phyloP scores from a whole-genome alignment of 345 rosid genomes.

The Populus deltoides region DNA sequence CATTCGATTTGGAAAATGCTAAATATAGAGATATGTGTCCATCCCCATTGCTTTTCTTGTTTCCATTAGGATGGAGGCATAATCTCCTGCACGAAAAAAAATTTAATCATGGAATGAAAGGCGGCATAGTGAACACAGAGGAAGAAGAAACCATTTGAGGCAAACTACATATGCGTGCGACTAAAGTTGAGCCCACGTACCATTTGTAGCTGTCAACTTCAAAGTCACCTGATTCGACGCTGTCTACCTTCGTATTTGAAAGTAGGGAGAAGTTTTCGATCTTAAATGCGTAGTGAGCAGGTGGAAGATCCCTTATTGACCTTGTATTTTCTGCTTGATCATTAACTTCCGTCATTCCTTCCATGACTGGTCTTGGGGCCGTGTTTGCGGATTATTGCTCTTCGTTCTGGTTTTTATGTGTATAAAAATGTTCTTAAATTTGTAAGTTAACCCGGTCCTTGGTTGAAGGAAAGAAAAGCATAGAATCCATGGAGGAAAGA shows the following conservation, averaged over 20 bases:
- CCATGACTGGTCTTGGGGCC: background rate
- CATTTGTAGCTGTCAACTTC: constrained; percentile 3
- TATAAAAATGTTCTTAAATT: background rate
- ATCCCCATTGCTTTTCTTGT: background rate
- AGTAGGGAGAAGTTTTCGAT: constrained; percentile 7
- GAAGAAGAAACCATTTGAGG: background rate
- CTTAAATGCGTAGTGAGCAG: constrained; percentile 2
- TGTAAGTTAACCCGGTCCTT: background rate
- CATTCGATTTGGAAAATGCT: background rate
- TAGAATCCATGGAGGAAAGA: background rate
- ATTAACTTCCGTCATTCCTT: background rate
- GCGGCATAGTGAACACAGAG: background rate
- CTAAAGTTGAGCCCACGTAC: background rate
- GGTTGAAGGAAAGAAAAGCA: background rate
- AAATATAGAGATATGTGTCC: constrained; percentile 2
- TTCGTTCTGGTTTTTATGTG: background rate
- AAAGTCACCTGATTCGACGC: background rate
- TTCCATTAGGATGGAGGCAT: constrained; percentile 9
- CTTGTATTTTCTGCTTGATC: background rate
- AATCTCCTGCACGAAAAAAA: background rate
- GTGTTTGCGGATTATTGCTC: background rate
- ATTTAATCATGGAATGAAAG: background rate
- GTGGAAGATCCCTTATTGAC: constrained; percentile 8
- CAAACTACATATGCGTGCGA: background rate
- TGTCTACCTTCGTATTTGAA: background rate